These are phyloP conservation scores for Eimeria necatrix DNA, from an alignment of 169 alveolate species.

Conservation along the genomic window DNA sequence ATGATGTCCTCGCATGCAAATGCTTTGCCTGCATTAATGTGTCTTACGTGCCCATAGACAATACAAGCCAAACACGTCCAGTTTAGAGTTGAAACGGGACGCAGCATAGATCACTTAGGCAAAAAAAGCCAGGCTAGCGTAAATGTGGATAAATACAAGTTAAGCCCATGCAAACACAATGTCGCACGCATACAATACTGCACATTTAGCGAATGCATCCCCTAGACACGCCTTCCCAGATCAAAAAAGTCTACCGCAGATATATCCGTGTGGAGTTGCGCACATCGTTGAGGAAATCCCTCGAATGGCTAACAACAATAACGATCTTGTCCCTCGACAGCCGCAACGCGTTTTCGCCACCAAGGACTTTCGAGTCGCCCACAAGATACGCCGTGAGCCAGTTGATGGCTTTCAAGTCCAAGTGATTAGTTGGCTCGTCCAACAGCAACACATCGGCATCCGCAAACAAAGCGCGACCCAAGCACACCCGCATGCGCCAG, in stretches of 20 bases:
- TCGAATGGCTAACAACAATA: conserved; percentile 97
- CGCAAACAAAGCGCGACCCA: conserved; percentile 92
- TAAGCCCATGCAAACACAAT: no score
- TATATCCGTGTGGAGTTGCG: neutral
- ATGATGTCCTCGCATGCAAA: no score
- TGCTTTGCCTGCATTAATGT: no score
- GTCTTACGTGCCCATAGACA: no score
- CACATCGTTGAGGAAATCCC: conserved; percentile 96
- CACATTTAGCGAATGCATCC: no score
- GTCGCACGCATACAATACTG: no score
- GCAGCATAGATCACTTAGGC: neutral
- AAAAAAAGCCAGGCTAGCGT: neutral
- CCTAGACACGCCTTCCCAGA: no score
- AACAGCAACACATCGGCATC: conserved; percentile 93
- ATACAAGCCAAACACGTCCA: no score
- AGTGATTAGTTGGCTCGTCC: conserved; percentile 99
- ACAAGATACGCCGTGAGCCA: conserved; percentile 97
- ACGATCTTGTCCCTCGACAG: conserved; percentile 93
- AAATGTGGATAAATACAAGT: neutral
- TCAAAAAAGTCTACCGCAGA: neutral
- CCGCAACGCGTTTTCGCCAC: conserved; percentile 37
- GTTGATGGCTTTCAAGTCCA: conserved; percentile 97
- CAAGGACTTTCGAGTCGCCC: neutral
- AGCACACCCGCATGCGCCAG: conserved; percentile 86
- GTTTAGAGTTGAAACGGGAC: no score